A percentile compares a stretch with the other conserved stretches of the same genome.
These are phyloP conservation scores for Beauveria australis DNA, from an alignment of 2,329 filamentous ascomycete species.

Conservation along the genomic window DNA sequence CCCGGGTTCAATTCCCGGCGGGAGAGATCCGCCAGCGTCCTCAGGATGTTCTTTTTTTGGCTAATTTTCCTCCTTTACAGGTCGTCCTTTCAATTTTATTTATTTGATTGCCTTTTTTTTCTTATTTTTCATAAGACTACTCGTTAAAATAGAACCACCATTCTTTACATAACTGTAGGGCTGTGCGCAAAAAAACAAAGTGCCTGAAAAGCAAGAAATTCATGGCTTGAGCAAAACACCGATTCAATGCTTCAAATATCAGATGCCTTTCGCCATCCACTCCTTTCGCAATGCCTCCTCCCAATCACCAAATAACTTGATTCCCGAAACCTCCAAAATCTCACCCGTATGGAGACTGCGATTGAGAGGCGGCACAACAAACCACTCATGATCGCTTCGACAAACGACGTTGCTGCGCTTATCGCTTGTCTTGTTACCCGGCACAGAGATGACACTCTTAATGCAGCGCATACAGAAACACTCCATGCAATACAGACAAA, in stretches of 20 bases:
- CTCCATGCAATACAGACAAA: constrained; percentile 32
- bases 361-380: constrained; percentile 29
- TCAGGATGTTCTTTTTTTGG: constrained; percentile 8
- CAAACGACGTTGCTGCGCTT: constrained; percentile 24
- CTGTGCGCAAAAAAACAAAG: no score
- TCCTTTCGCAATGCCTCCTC: constrained; percentile 24
- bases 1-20: constrained; percentile 19
- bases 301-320: constrained; percentile 28
- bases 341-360: constrained; percentile 28
- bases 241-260: background rate
- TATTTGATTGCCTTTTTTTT: background rate
- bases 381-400: constrained; percentile 30
- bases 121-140: background rate
- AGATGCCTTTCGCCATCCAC: constrained; percentile 18
- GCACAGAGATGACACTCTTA: constrained; percentile 20
- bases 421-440: constrained; percentile 23
- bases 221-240: background rate
- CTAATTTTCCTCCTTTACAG: background rate
- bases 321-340: constrained; percentile 27
- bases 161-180: background rate
- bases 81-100: no score
- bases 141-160: background rate
- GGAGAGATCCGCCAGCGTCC: constrained; percentile 14
- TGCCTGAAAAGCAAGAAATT: background rate
- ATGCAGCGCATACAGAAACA: constrained; percentile 29